Evolutionary conservation across 768 basidiomycete genomes (phyloP).

Genomic region (Phaeolepiota aurea): DNA sequence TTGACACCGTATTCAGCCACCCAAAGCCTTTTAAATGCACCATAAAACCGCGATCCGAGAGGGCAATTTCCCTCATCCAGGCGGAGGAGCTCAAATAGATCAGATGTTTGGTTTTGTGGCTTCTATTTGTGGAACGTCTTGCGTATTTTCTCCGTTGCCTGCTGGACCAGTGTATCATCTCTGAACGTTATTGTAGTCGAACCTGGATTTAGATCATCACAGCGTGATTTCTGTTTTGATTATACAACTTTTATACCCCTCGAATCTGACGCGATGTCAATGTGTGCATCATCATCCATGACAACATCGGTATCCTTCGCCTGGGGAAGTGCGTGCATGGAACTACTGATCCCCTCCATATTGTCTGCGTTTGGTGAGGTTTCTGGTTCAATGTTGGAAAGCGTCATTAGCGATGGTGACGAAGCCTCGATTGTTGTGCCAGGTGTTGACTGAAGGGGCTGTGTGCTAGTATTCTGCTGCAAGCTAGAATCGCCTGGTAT

Average conservation of each 20-base stretch:
- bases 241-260: no score
- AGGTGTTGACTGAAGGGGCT: no score
- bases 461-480: no score
- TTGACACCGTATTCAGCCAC: constrained; percentile 27
- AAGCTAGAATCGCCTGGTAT: no score
- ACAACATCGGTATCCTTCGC: background rate
- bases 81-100: constrained; percentile 24
- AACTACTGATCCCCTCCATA: no score
- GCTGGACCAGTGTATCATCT: constrained; percentile 2
- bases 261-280: no score
- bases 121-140: constrained; percentile 9
- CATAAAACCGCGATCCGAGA: constrained; percentile 53
- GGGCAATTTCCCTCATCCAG: constrained; percentile 44
- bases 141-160: background rate
- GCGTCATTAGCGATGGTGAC: background rate
- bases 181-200: no score
- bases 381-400: background rate
- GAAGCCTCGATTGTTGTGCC: no score
- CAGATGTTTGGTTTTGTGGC: constrained; percentile 1
- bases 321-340: no score
- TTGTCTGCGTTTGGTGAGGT: background rate
- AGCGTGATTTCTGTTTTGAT: no score
- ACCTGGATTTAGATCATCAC: no score
- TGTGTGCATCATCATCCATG: background rate
- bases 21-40: constrained; percentile 55